Evolutionary conservation across 2,329 filamentous ascomycete species (phyloP), one percentile per base, ranked within the genome.

Genomic region (Trichoderma sp.): DNA sequence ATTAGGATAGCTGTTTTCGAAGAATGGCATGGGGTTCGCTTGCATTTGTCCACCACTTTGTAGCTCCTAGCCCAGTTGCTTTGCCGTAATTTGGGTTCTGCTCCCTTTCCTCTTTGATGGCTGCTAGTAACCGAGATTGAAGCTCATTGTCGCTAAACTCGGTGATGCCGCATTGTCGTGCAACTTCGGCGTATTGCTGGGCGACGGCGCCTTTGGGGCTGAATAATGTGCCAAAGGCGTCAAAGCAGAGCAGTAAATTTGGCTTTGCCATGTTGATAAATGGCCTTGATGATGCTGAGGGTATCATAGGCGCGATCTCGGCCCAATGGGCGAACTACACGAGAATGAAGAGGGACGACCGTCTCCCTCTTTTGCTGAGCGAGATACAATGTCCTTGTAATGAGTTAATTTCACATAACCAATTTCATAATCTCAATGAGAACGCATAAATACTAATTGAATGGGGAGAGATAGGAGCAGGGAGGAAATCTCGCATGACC

Each of bases 151-250:
- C 81, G 3, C 74, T 80, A 69, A 86, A 81, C 73, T 80, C 78
- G 9, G 75, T 75, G 53, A 90, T 75, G 3, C 88, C 88, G 76
- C 86, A 83, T 67, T 82, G 79, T 21, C 83, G 78, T 1, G 88
- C 89, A 3, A 87, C 81, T 24, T 83, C 79, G 47, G 80, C 83
- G 77, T 92, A 92, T 74, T 90, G 87, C 67, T 81, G 77, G 6
- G 83, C 81, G 8, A 91, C 84, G 1, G 87, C 80, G 11, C 76
- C 75, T 63, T 81, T 84, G 0, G 89, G 88, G 12, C 79, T 81
- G 79, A 90, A 91, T 3, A 92, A 81, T 0, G 89, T 92, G n/a
- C 87, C 88, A 74, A 91, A 91, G 5, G 89, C 89, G 77, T 92
- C 89, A 68, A 91, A 87, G 73, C 87, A 89, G 1, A 91, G 78